Base-by-base conservation (phyloP, 1,284 basidiomycete genomes). In the Ganoderma leucocontextum region DNA sequence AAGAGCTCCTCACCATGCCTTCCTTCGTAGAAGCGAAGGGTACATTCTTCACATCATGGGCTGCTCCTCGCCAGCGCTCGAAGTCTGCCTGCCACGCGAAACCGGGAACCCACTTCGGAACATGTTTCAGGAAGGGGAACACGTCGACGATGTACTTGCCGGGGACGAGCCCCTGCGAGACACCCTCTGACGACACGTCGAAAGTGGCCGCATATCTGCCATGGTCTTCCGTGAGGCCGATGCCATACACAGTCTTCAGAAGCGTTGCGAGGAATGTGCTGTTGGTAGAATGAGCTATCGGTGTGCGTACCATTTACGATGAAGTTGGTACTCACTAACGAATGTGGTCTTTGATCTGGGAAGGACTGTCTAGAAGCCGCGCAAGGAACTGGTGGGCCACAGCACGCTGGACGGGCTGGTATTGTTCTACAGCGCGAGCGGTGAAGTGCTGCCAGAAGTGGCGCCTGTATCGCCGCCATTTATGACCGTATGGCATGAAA, bases 91-190 rank as follows among this genome's bases (percentile, higher is more conserved):
- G 29, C 29, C 25, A 55, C 1, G 13, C 52, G 12, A 55, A 55
- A 1, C 67, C 67, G 2, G 72, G 70, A 7, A 71, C 15, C 72
- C 70, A 71, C 9, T 59, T 22, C 2, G 77, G 77, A 4, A 78
- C 61, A 57, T 75, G 44, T 44, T 61, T 59, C 15, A 77, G 44
- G 62, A 72, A 64, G 4, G 76, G 75, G 13, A 78, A 33, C 25
- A 67, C 35, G 17, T 74, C 73, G n/a, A 74, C 65, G 7, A 66
- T 38, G 17, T 60, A 66, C 25, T 42, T 64, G 9, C 67, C 63
- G 2, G 67, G 60, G 15, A 60, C n/a, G 13, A 69, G 33, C 1
- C 66, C 68, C 7, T 66, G 38, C 9, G 39, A 15, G 15, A 60
- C 55, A 1, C 58, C 59, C 19, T 44, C 25, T 5, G 59, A 6